Conservation (phyloP, 2,329 filamentous ascomycete genomes). For the Trichoderma sp. region DNA sequence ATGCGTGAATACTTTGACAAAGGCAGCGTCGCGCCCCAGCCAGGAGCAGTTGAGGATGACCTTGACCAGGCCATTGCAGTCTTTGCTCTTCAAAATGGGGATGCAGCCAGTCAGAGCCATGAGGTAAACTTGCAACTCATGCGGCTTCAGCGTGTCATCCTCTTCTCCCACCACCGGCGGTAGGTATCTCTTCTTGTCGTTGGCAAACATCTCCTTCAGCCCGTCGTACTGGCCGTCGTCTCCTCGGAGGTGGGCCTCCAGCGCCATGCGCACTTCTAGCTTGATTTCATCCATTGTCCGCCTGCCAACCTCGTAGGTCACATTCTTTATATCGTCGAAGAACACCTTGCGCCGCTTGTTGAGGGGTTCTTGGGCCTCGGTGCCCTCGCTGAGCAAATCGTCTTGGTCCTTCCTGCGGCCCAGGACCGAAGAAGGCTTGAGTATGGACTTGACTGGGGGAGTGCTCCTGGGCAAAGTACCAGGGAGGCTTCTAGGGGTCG, state of each 20-base stretch:
- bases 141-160: constrained; percentile 48
- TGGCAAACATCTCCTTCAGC: constrained; percentile 57
- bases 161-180: constrained; percentile 42
- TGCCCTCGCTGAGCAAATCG: constrained; percentile 38
- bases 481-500: constrained; percentile 34
- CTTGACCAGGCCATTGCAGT: constrained; percentile 57
- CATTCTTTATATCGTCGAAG: constrained; percentile 57
- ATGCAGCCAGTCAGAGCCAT: constrained; percentile 61
- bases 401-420: constrained; percentile 45
- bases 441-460: constrained; percentile 51
- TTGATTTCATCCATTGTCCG: constrained; percentile 55
- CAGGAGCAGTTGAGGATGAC: constrained; percentile 60
- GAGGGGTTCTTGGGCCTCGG: constrained; percentile 41
- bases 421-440: constrained; percentile 47
- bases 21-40: constrained; percentile 62
- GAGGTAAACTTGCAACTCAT: constrained; percentile 59
- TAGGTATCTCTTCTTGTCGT: constrained; percentile 44
- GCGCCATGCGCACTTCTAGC: constrained; percentile 50
- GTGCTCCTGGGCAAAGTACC: constrained; percentile 33
- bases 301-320: constrained; percentile 52
- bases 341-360: constrained; percentile 56
- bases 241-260: constrained; percentile 55
- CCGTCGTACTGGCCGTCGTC: constrained; percentile 59
- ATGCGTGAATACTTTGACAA: constrained; percentile 64
- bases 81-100: constrained; percentile 56